Conservation (phyloP, 2,329 filamentous ascomycete species). For the Didymella segeticola region DNA sequence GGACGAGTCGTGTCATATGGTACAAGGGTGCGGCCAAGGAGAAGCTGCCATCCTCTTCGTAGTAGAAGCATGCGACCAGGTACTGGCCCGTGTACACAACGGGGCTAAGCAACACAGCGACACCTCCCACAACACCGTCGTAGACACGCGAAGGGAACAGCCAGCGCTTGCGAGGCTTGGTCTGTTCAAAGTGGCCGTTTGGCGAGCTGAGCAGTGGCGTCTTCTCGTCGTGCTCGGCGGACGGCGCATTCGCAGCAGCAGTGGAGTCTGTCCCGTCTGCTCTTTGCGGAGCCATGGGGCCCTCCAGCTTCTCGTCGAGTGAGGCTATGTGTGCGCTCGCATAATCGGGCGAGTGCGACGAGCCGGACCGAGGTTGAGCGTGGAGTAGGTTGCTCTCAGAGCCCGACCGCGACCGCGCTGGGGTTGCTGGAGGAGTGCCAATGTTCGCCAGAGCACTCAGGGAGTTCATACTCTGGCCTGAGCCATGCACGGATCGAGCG, state of each 20-base stretch:
- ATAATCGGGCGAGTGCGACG: conserved; percentile 40
- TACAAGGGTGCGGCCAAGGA: conserved; percentile 77
- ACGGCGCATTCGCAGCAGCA: conserved; percentile 35
- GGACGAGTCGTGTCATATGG: conserved; percentile 63
- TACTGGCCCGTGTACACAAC: conserved; percentile 82
- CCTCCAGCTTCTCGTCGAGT: conserved; percentile 37
- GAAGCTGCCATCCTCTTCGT: conserved; percentile 79
- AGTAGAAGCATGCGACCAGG: conserved; percentile 82
- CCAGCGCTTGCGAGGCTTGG: conserved; percentile 50
- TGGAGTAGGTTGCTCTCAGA: conserved; percentile 57
- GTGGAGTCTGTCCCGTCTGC: conserved; percentile 27
- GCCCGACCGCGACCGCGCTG: conserved; percentile 60
- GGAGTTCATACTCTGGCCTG: conserved; percentile 83
- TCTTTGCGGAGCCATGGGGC: conserved; percentile 36
- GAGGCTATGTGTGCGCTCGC: conserved; percentile 38
- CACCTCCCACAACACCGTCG: conserved; percentile 73
- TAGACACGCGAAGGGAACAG: conserved; percentile 73
- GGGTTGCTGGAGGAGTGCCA: conserved; percentile 61
- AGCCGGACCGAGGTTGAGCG: conserved; percentile 33
- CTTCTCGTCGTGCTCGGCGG: conserved; percentile 65
- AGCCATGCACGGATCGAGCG: conserved; percentile 51
- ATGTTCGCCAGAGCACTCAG: conserved; percentile 89
- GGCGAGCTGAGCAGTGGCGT: conserved; percentile 66
- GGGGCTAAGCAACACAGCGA: conserved; percentile 79
- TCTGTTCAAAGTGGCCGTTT: conserved; percentile 41